Conservation (phyloP, 345 rosid genomes). For the Xanthoceras sorbifolium region DNA sequence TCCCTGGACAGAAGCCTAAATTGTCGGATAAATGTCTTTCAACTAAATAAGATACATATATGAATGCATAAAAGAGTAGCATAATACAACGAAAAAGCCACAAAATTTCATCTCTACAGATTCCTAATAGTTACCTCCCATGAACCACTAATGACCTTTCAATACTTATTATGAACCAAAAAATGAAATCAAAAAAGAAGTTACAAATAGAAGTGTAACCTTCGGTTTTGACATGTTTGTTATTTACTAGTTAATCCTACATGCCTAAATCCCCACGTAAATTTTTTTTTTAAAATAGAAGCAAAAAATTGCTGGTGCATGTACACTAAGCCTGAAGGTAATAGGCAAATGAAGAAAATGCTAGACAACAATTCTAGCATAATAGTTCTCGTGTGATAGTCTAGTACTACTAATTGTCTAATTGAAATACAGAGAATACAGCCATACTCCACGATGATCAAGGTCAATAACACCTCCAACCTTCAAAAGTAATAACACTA, state of each 20-base stretch:
- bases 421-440: neutral
- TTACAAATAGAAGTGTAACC: neutral
- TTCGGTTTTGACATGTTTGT: neutral
- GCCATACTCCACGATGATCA: neutral
- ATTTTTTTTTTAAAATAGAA: neutral
- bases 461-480: neutral
- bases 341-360: neutral
- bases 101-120: neutral
- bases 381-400: neutral
- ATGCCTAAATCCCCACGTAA: neutral
- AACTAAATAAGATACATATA: neutral
- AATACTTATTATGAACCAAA: neutral
- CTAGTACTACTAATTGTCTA: neutral
- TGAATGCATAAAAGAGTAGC: neutral
- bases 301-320: neutral
- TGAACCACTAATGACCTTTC: neutral
- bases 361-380: neutral
- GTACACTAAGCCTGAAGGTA: neutral
- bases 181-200: neutral
- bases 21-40: neutral
- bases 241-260: neutral
- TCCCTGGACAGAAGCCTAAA: neutral
- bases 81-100: neutral
- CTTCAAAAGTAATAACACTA: neutral
- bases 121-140: slow-evolving; percentile 2